Evolutionary conservation across 2,329 filamentous ascomycete genomes (phyloP).

Genomic region (Xylaria sp.): DNA sequence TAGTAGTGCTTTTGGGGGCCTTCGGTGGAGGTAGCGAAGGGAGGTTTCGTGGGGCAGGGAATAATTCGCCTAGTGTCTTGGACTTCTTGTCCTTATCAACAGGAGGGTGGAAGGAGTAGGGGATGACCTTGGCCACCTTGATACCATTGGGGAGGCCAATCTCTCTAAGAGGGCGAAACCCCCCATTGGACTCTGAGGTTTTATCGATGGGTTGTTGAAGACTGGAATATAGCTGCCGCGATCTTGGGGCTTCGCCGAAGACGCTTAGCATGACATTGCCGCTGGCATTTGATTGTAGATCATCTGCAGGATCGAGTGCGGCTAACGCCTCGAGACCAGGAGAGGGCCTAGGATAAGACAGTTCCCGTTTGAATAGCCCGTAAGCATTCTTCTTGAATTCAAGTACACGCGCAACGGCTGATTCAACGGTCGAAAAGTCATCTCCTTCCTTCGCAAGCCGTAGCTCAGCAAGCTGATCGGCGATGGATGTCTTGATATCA

Average conservation of each 20-base stretch:
- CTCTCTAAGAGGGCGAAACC: conserved; percentile 65
- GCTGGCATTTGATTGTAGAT: conserved; percentile 53
- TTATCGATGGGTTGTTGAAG: conserved; percentile 65
- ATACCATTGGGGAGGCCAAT: conserved; percentile 78
- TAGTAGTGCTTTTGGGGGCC: conserved; percentile 74
- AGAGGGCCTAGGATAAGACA: conserved; percentile 59
- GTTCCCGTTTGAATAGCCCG: conserved; percentile 70
- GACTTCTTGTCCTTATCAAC: conserved; percentile 62
- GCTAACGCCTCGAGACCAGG: conserved; percentile 50
- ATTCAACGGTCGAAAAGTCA: conserved; percentile 46
- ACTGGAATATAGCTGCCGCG: conserved; percentile 87
- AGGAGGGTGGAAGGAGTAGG: conserved; percentile 52
- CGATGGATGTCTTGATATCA: conserved; percentile 62
- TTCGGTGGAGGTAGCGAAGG: conserved; percentile 77
- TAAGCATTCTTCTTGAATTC: conserved; percentile 72
- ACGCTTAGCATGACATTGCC: conserved; percentile 76
- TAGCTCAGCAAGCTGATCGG: conserved; percentile 61
- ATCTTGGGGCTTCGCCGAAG: conserved; percentile 76
- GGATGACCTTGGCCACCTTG: conserved; percentile 72
- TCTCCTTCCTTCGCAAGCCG: conserved; percentile 39
- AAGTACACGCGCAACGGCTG: conserved; percentile 57
- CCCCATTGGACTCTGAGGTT: conserved; percentile 40
- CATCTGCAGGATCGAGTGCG: conserved; percentile 53
- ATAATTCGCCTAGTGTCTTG: conserved; percentile 77
- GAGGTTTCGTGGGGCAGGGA: conserved; percentile 73